Evolutionary conservation across 257 asterid genomes (phyloP).

Genomic region (Solanum appendiculatum): DNA sequence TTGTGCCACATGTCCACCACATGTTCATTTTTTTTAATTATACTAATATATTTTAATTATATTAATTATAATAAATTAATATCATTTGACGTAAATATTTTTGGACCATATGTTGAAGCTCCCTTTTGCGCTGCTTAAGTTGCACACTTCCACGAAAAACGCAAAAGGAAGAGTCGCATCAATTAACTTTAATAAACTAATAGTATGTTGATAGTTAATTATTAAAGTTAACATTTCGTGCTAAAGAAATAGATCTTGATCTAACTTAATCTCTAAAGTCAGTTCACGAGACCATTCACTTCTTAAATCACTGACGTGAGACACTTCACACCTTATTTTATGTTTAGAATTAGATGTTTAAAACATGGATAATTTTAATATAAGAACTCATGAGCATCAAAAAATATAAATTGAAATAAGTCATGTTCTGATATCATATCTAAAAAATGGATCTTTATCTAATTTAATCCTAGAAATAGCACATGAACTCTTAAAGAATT

Average conservation of each 20-base stretch:
- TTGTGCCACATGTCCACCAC: background rate
- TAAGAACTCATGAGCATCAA: background rate
- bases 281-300: fast-evolving
- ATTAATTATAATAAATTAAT: background rate
- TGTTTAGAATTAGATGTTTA: background rate
- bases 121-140: background rate
- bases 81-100: background rate
- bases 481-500: background rate
- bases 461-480: background rate
- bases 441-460: too few species aligned
- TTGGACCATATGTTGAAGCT: background rate
- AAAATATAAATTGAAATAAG: background rate
- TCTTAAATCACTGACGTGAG: background rate
- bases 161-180: background rate
- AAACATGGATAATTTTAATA: background rate
- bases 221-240: background rate
- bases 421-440: background rate
- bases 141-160: background rate
- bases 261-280: background rate
- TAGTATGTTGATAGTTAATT: background rate
- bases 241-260: background rate
- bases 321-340: background rate
- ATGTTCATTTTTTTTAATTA: background rate
- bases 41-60: background rate
- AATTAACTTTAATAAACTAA: background rate